Evolutionary conservation across 805 yeast genomes (phyloP).

Genomic region (Metschnikowia peoriensis): DNA sequence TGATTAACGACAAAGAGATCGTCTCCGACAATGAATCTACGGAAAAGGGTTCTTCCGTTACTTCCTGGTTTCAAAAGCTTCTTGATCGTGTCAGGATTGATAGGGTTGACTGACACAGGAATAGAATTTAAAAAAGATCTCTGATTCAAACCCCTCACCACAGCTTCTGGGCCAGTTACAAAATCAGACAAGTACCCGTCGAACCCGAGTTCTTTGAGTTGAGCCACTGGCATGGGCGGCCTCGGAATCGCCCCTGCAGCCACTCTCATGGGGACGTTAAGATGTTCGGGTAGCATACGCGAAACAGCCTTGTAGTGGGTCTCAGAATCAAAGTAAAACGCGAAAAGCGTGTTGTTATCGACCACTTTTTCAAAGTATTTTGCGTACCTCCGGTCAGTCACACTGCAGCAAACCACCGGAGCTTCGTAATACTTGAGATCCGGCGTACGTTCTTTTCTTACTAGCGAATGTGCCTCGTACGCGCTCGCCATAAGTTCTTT

Average conservation of each 20-base stretch:
- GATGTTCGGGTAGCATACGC: constrained; percentile 30
- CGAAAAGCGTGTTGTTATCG: constrained; percentile 50
- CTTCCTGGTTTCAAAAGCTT: constrained; percentile 30
- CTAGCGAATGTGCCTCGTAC: constrained; percentile 31
- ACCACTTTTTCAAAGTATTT: constrained; percentile 57
- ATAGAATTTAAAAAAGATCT: constrained; percentile 46
- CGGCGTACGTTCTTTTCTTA: constrained; percentile 36
- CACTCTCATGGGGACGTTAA: constrained; percentile 60
- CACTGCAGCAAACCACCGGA: constrained; percentile 63
- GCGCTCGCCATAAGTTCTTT: constrained; percentile 42
- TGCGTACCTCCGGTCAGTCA: constrained; percentile 49
- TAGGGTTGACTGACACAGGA: constrained; percentile 57
- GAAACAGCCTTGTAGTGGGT: constrained; percentile 49
- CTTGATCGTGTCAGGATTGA: constrained; percentile 42
- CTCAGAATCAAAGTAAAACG: constrained; percentile 60
- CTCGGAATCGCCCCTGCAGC: constrained; percentile 16
- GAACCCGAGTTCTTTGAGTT: constrained; percentile 57
- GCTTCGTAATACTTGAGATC: constrained; percentile 63
- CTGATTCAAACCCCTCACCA: constrained; percentile 69
- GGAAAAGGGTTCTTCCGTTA: constrained; percentile 46
- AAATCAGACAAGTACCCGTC: constrained; percentile 77
- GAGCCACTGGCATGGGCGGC: constrained; percentile 23
- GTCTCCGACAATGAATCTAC: constrained; percentile 60
- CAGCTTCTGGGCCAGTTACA: constrained; percentile 68
- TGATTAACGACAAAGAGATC: constrained; percentile 47